Percentiles rank a stretch among this genome's conserved stretches.
phyloP scores from a whole-genome alignment of 2,329 filamentous ascomycete genomes.

The Curvularia sp. region DNA sequence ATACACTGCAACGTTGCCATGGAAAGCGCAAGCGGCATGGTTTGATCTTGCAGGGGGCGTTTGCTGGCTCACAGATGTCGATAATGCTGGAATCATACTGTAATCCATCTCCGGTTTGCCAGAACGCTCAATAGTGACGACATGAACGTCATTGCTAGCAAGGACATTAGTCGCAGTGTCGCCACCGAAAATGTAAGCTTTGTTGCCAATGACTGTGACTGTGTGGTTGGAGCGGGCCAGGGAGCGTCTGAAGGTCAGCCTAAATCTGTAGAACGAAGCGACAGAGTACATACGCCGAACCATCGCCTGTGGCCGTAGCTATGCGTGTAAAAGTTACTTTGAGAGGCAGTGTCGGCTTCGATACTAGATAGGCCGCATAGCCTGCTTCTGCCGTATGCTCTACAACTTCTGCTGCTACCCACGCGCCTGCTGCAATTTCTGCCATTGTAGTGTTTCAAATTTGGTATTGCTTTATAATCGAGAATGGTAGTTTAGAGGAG shows the following conservation, averaged over 20 bases:
- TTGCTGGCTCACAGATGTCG: slow-evolving; percentile 37
- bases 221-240: slow-evolving; percentile 50
- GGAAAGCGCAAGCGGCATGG: slow-evolving; percentile 53
- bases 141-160: slow-evolving; percentile 55
- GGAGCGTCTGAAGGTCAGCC: slow-evolving; percentile 35
- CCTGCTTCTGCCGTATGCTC: slow-evolving; percentile 52
- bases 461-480: background rate
- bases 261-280: background rate
- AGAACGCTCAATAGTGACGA: slow-evolving; percentile 47
- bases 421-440: slow-evolving; percentile 52
- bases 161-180: slow-evolving; percentile 46
- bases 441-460: slow-evolving; percentile 39
- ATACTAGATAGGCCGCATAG: slow-evolving; percentile 52
- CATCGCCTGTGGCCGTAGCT: slow-evolving; percentile 48
- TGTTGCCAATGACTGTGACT: slow-evolving; percentile 51
- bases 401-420: slow-evolving; percentile 49
- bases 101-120: slow-evolving; percentile 50
- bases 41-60: slow-evolving; percentile 48
- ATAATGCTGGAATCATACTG: slow-evolving; percentile 52
- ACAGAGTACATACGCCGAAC: slow-evolving; percentile 34
- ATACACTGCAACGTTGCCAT: slow-evolving; percentile 51
- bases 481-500: background rate
- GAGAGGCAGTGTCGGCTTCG: slow-evolving; percentile 54
- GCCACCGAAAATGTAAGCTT: slow-evolving; percentile 57
- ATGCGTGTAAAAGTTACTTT: slow-evolving; percentile 54